Base-by-base conservation (phyloP, 305 asterid species). In the Solanum hybrid region DNA sequence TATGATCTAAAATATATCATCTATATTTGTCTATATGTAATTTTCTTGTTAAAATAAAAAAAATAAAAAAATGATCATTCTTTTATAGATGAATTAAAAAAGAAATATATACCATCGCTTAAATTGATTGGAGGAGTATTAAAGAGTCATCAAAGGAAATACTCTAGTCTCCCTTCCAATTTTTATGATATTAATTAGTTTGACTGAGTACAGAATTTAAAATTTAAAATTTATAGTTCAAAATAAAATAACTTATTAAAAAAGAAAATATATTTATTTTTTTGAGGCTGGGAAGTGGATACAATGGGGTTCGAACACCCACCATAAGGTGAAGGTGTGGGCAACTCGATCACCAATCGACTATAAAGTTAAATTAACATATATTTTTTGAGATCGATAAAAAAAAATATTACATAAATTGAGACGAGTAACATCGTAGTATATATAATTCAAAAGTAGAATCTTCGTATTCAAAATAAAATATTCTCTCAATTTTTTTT, bases 361-460 rank as follows among this genome's bases (percentile, higher is more conserved):
- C 10, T 17, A 60, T 20, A 20, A 60, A 20, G 71, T 8, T 64
- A 22, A 64, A 22, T 22, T 0, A 64, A 60, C 2, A 3, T 22
- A 22, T 64, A 64, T 8, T 64, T 64, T 0, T 22, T 0, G 72
- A 22, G 12, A 8, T 0, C 1, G 0, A 4, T 0, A 17, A 17
- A 60, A 64, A 64, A 64, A 0, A 7, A 31, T 60, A 22, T 64
- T 2, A 2, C 1, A 22, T 64, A 64, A 64, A 64, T 0, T 22
- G 13, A 22, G 26, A 60, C 12, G 5, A 20, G 12, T 8, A 1
- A 22, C 0, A 64, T 64, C 26, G 27, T 8, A 22, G 12, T 64
- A 20, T 3, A 22, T 64, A 64, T 22, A 64, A 69, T 69, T 69
- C 17, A 24, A 69, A 69, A 24, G 9, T 0, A 10, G 76, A 81